A percentile compares a stretch with the other conserved stretches of the same genome.
phyloP scores from a whole-genome alignment of 805 yeast genomes.

The Alloascoidea africana region DNA sequence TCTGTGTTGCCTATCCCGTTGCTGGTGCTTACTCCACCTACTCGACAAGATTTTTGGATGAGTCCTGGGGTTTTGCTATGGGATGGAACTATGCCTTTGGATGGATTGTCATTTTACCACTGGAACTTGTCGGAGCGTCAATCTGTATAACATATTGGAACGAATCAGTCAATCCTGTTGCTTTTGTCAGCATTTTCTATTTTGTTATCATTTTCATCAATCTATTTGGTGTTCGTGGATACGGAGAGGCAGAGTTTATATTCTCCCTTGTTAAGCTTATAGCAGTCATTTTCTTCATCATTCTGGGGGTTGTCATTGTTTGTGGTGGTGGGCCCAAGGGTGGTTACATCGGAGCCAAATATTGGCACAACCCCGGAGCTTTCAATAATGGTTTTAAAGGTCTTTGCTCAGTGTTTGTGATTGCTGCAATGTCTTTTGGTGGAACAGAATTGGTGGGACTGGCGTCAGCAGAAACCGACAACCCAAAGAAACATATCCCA shows the following conservation, averaged over 20 bases:
- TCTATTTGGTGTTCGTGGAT: conserved; percentile 55
- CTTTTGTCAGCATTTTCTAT: conserved; percentile 44
- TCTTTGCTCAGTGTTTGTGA: conserved; percentile 51
- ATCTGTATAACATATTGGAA: conserved; percentile 45
- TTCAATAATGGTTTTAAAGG: conserved; percentile 53
- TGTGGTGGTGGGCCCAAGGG: conserved; percentile 73
- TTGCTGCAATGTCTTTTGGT: conserved; percentile 66
- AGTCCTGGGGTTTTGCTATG: conserved; percentile 37
- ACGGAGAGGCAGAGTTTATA: conserved; percentile 79
- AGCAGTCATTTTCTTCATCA: conserved; percentile 54
- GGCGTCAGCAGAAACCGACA: conserved; percentile 70
- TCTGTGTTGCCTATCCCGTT: conserved; percentile 37
- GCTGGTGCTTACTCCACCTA: conserved; percentile 37
- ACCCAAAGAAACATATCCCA: conserved; percentile 64
- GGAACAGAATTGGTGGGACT: conserved; percentile 80
- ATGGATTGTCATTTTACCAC: conserved; percentile 41
- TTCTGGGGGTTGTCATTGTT: conserved; percentile 70
- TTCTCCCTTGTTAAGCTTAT: conserved; percentile 59
- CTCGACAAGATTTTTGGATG: conserved; percentile 35
- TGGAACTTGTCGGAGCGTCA: conserved; percentile 45
- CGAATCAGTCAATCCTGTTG: conserved; percentile 34
- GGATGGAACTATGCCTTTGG: conserved; percentile 37
- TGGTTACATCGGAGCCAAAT: conserved; percentile 44
- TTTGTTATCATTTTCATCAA: conserved; percentile 40
- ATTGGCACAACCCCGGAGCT: conserved; percentile 38